Evolutionary conservation across 257 asterid species (phyloP), one percentile per base, ranked within the genome.

Genomic region (Nicotiana sylvestris): DNA sequence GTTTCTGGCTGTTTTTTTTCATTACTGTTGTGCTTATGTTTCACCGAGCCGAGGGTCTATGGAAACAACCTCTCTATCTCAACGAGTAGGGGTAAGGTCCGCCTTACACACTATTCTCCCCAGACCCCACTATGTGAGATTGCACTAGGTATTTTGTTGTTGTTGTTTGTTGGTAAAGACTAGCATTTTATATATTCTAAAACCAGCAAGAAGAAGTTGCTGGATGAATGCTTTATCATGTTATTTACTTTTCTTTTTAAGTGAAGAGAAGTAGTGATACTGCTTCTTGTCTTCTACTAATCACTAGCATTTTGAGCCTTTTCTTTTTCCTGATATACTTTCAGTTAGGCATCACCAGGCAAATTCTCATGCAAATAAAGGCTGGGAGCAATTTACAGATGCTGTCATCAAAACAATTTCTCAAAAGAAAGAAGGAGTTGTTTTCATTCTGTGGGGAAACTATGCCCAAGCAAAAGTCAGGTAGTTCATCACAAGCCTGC

Each of bases 371-470:
- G 95, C 99, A 81, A 93, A 89, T 76, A 96, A 89, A 81, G 99
- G 99, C 51, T 96, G 99, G 99, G 99, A 96, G 87, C 95, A 90
- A 85, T 94, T 96, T 86, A 96, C 99, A 68, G 99, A 96, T 91
- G 91, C 98, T 82, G 95, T 94, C 53, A 96, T 96, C 68, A 87
- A 84, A 86, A 86, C 97, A 88, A 91, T 94, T 84, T 96, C 99
- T 55, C 90, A 82, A 87, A 90, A 89, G 88, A 91, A 87, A 88
- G 87, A 57, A 60, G 99, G 99, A 85, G 97, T 96, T 81, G 95
- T 96, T 82, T 96, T 96, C 87, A 90, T 96, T 81, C 98, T 96
- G 78, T 96, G 99, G 99, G 99, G 99, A 84, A 96, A 96, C 87
- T 93, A 94, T 82, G 97, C 99, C 46, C 98, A 94, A 86, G 96